Percentiles rank a stretch among this genome's conserved stretches.
These are phyloP conservation scores for Fimicolochytrium jonesii DNA, from an alignment of 192 early-diverging fungal genomes.

Conservation along the genomic window DNA sequence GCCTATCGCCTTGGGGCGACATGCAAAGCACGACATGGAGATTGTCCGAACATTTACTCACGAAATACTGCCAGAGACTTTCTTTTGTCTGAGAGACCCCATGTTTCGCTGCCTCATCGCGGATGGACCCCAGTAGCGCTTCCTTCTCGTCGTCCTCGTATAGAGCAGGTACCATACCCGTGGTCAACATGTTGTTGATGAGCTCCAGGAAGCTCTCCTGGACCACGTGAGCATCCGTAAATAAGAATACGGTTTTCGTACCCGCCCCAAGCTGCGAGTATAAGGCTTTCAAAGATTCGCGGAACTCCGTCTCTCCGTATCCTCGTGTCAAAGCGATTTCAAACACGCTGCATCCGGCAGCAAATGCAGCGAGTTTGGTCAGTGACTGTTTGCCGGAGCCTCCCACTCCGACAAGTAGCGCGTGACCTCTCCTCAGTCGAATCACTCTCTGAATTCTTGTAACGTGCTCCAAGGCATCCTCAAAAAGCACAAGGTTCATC, in stretches of 20 bases:
- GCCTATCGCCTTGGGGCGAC: slow-evolving; percentile 61
- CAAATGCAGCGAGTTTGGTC: slow-evolving; percentile 49
- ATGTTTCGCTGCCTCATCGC: slow-evolving; percentile 50
- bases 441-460: slow-evolving; percentile 54
- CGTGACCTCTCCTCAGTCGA: slow-evolving; percentile 54
- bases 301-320: slow-evolving; percentile 55
- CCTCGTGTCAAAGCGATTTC: slow-evolving; percentile 57
- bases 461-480: slow-evolving; percentile 57
- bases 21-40: slow-evolving; percentile 57
- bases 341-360: slow-evolving; percentile 53
- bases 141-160: slow-evolving; percentile 63
- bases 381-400: slow-evolving; percentile 60
- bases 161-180: slow-evolving; percentile 56
- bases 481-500: slow-evolving; percentile 62
- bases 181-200: slow-evolving; percentile 63
- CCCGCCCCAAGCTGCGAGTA: slow-evolving; percentile 48
- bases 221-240: slow-evolving; percentile 60
- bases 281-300: slow-evolving; percentile 48
- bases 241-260: slow-evolving; percentile 54
- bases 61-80: slow-evolving; percentile 58
- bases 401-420: slow-evolving; percentile 57
- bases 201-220: slow-evolving; percentile 62
- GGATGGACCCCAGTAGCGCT: slow-evolving; percentile 37
- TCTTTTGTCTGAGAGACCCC: slow-evolving; percentile 50
- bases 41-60: slow-evolving; percentile 56